These are phyloP conservation scores for Wickerhamiella azyma DNA, from an alignment of 805 yeast genomes.

Conservation along the genomic window DNA sequence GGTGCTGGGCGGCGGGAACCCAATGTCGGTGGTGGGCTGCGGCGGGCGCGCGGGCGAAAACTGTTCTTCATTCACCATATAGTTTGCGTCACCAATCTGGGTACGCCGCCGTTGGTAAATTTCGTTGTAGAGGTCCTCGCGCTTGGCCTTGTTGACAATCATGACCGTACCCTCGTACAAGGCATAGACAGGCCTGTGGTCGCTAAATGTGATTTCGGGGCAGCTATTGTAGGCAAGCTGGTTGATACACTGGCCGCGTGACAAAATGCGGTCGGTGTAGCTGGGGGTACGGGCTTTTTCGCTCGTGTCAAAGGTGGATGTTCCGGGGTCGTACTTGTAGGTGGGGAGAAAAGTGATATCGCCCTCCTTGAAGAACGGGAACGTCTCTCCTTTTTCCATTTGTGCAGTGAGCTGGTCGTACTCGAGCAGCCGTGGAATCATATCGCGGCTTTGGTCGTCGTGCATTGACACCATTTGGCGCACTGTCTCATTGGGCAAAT, in stretches of 20 bases:
- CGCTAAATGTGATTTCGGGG: conserved; percentile 50
- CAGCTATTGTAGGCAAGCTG: conserved; percentile 61
- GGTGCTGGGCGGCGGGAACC: conserved; percentile 80
- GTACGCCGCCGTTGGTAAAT: conserved; percentile 46
- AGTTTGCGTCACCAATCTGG: conserved; percentile 26
- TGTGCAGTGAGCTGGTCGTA: conserved; percentile 71
- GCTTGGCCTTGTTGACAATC: conserved; percentile 52
- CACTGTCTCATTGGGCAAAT: conserved; percentile 58
- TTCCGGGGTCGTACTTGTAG: conserved; percentile 80
- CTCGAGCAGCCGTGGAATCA: conserved; percentile 33
- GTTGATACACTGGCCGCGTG: conserved; percentile 40
- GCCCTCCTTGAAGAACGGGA: conserved; percentile 64
- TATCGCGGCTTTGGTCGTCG: conserved; percentile 21
- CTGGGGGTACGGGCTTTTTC: conserved; percentile 90
- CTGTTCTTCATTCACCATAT: conserved; percentile 19
- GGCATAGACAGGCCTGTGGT: conserved; percentile 87
- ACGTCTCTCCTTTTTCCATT: conserved; percentile 56
- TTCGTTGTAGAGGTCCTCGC: conserved; percentile 39
- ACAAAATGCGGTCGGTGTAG: conserved; percentile 87
- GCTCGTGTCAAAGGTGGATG: conserved; percentile 67
- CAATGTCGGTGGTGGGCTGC: conserved; percentile 21
- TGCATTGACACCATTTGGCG: conserved; percentile 39
- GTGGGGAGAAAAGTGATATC: conserved; percentile 75
- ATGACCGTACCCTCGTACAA: conserved; percentile 54
- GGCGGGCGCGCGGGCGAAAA: conserved; percentile 15